Conservation (phyloP, 371 early-diverging fungal species). For the Lichtheimia corymbifera region DNA sequence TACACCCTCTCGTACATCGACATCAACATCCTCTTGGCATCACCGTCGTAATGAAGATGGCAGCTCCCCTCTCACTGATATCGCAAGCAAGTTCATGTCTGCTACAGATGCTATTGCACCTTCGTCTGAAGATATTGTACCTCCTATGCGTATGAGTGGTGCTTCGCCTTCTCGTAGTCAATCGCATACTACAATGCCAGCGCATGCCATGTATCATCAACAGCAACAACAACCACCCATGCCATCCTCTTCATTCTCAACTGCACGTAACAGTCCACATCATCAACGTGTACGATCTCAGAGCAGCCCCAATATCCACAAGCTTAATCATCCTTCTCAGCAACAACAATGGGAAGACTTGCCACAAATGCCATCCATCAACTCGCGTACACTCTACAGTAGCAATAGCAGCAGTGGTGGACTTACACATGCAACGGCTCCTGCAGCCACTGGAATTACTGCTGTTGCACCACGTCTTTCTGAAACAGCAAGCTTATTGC, state of each 20-base stretch:
- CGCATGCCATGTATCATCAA: constrained; percentile 18
- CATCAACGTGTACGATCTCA: constrained; percentile 57
- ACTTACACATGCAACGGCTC: background rate
- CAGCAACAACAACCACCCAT: constrained; percentile 9
- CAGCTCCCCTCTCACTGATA: constrained; percentile 48
- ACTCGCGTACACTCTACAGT: constrained; percentile 41
- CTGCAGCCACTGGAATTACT: constrained; percentile 20
- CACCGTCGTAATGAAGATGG: constrained; percentile 19
- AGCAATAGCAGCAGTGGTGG: constrained; percentile 69
- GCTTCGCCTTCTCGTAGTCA: constrained; percentile 37
- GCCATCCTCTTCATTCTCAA: background rate
- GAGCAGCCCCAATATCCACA: constrained; percentile 67
- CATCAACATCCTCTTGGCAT: constrained; percentile 13
- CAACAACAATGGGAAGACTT: constrained; percentile 22
- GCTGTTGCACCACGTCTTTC: constrained; percentile 29
- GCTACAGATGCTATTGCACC: constrained; percentile 8
- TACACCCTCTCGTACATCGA: constrained; percentile 37
- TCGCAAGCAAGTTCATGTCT: constrained; percentile 48
- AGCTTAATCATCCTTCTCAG: constrained; percentile 12
- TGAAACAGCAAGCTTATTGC: constrained; percentile 15
- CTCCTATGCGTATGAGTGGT: constrained; percentile 9
- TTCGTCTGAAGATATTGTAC: constrained; percentile 19
- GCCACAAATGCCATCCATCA: constrained; percentile 25
- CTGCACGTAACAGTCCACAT: constrained; percentile 2
- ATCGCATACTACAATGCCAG: constrained; percentile 41